Evolutionary conservation across 371 early-diverging fungal genomes (phyloP).

Genomic region (Umbelopsis sp.): DNA sequence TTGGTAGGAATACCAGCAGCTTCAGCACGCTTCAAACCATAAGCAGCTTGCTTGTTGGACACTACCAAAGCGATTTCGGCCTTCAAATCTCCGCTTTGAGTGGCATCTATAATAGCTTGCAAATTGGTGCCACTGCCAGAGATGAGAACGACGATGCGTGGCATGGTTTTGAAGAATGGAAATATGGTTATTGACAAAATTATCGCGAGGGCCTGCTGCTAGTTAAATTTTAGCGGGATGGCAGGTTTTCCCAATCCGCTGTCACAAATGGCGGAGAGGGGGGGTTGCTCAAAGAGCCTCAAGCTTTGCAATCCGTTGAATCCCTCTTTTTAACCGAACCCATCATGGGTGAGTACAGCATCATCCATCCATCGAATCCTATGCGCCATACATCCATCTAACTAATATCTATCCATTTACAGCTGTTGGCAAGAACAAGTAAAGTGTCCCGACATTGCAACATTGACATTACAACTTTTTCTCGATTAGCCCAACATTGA

Average conservation of each 20-base stretch:
- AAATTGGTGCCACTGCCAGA: conserved; percentile 96
- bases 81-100: conserved; percentile 52
- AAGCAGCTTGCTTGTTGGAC: conserved; percentile 81
- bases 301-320: conserved; percentile 7
- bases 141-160: conserved; percentile 86
- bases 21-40: conserved; percentile 83
- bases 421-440: conserved; percentile 36
- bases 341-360: conserved; percentile 35
- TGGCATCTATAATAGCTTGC: conserved; percentile 94
- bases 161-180: conserved; percentile 23
- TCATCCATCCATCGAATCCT: conserved; percentile 34
- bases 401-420: conserved; percentile 13
- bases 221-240: too few relatives aligned
- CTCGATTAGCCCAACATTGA: not conserved
- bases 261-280: conserved; percentile 16
- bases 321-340: conserved; percentile 35
- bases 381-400: conserved; percentile 1
- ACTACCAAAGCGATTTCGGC: conserved; percentile 70
- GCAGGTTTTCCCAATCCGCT: not conserved
- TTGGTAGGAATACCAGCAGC: conserved; percentile 84
- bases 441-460: conserved; percentile 5
- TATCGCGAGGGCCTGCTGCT: too few relatives aligned
- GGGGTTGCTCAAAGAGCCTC: not conserved
- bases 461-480: not conserved
- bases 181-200: not conserved